Evolutionary conservation across 2,329 filamentous ascomycete genomes (phyloP), one percentile per base, ranked within the genome.

Genomic region (Monosporascus sp.): DNA sequence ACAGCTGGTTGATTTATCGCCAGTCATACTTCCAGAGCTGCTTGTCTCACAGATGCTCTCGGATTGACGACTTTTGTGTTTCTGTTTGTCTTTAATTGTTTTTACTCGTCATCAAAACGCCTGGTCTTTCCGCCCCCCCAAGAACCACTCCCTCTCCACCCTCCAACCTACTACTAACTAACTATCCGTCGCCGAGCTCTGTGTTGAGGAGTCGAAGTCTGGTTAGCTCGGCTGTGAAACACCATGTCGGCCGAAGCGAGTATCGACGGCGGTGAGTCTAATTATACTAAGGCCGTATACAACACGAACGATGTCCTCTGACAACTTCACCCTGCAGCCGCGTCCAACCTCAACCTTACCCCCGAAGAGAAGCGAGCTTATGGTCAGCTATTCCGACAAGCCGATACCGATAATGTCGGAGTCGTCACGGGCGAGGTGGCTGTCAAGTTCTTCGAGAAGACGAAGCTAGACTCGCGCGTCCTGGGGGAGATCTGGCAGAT

Each of bases 401-500:
- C 94, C 61, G 94, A 99, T 73, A 88, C 87, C 55, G 94, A 97
- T 64, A 88, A 84, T 68, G 87, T 96, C 54, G 91, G 92, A 52
- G 91, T 97, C 59, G 90, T 99, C 36, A 97, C 94, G 18, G 94
- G 94, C 72, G 94, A 99, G 73, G 82, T 95, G 57, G 94, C 94
- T 54, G 92, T 99, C 70, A 90, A 91, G 70, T 97, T 99, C 78
- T 99, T 99, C 69, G 92, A 97, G 73, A 94, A 94, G 78, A 97
- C 94, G 46, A 87, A 89, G 62, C 79, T 99, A 48, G 85, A 93
- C 57, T 90, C 92, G 51, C 85, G 89, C 57, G 80, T 94, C 48
- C 80, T 99, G 55, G 94, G 93, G 72, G 87, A 96, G 89, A 97
- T 99, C 80, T 99, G 94, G 94, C 93, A 97, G 75, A 94, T 99